These are phyloP conservation scores for Cadophora luteo-olivacea DNA, from an alignment of 2,329 filamentous ascomycete genomes.

Conservation along the genomic window DNA sequence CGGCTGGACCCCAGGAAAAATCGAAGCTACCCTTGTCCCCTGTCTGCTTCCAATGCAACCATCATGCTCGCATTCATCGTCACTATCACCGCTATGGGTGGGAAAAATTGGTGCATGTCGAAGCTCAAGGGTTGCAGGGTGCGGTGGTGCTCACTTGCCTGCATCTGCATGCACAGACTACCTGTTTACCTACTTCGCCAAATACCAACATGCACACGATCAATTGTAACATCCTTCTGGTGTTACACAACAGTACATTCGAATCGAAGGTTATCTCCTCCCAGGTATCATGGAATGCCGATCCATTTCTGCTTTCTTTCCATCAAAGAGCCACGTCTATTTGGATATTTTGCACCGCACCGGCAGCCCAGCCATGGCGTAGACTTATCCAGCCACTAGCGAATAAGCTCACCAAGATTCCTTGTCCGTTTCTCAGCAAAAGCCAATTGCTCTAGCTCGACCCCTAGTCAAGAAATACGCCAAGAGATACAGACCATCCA, in stretches of 20 bases:
- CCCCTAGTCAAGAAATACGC: neutral
- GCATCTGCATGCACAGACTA: neutral
- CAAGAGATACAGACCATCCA: neutral
- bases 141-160: neutral
- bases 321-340: neutral
- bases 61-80: neutral
- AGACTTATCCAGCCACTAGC: slow-evolving; percentile 6
- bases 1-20: neutral
- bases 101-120: neutral
- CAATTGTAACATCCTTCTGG: neutral
- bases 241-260: neutral
- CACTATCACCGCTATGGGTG: neutral
- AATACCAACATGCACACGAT: neutral
- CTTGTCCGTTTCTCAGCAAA: neutral
- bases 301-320: neutral
- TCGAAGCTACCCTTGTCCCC: slow-evolving; percentile 1
- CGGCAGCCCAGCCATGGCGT: neutral
- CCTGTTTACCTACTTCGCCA: neutral
- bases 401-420: slow-evolving; percentile 11
- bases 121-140: neutral
- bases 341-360: neutral
- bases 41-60: slow-evolving; percentile 1
- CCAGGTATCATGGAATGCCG: neutral
- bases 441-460: slow-evolving; percentile 6
- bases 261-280: neutral